phyloP scores from a whole-genome alignment of 306 rosid species.

The Astragalus glycyphyllos region DNA sequence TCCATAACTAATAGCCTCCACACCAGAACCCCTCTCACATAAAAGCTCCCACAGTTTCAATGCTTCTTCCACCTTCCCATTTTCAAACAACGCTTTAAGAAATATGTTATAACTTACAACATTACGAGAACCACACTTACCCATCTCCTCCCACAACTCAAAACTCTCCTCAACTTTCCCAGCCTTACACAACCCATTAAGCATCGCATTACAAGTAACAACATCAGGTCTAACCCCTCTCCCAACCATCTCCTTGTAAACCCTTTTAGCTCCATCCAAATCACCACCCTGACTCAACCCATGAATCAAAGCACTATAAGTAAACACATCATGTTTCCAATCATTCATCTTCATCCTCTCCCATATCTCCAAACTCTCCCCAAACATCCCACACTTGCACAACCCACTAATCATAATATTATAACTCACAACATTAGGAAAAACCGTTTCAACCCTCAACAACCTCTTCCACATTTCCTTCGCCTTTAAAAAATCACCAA shows the following conservation, averaged over 20 bases:
- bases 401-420: slow-evolving; percentile 90
- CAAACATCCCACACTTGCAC: slow-evolving; percentile 74
- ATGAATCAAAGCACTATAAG: slow-evolving; percentile 77
- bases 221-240: slow-evolving; percentile 68
- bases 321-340: slow-evolving; percentile 61
- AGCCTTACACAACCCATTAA: slow-evolving; percentile 61
- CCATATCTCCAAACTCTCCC: slow-evolving; percentile 79
- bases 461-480: slow-evolving; percentile 79
- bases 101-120: slow-evolving; percentile 73
- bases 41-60: slow-evolving; percentile 61
- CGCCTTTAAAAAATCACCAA: slow-evolving; percentile 60
- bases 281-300: slow-evolving; percentile 74
- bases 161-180: slow-evolving; percentile 57
- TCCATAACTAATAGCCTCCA: slow-evolving; percentile 71
- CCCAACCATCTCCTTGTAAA: slow-evolving; percentile 64
- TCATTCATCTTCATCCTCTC: slow-evolving; percentile 77
- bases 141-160: slow-evolving; percentile 65
- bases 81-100: slow-evolving; percentile 72
- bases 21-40: slow-evolving; percentile 47
- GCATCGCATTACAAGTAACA: slow-evolving; percentile 71
- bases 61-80: slow-evolving; percentile 58
- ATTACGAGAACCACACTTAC: slow-evolving; percentile 56
- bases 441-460: slow-evolving; percentile 53
- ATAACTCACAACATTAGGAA: slow-evolving; percentile 73
- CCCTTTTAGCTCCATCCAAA: slow-evolving; percentile 64